Evolutionary conservation across 108 stramenopile genomes (phyloP).

Genomic region (Conticribra guillardii): DNA sequence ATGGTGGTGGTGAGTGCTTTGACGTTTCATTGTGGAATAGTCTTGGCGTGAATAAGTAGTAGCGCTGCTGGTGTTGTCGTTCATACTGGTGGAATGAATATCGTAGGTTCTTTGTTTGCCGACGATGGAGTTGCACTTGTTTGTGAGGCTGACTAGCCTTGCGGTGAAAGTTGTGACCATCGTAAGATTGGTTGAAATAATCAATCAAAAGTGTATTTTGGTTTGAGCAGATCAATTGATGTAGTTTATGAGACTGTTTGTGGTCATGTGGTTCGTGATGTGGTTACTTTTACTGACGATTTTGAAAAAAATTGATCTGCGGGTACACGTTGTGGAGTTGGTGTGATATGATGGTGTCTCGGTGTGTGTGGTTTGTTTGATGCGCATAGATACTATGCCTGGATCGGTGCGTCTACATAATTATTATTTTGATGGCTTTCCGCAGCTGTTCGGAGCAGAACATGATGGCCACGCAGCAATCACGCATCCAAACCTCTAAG

Average conservation of each 20-base stretch:
- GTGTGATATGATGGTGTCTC: no score
- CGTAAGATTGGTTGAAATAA: background rate
- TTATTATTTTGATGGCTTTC: no score
- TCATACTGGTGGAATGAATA: background rate
- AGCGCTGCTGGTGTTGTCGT: background rate
- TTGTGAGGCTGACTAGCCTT: slow-evolving; percentile 12
- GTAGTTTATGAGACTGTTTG: background rate
- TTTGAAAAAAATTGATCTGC: no score
- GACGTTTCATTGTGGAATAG: slow-evolving; percentile 4
- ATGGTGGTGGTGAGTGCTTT: background rate
- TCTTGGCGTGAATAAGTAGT: background rate
- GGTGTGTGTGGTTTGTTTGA: no score
- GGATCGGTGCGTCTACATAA: no score
- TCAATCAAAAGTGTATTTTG: background rate
- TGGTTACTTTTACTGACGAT: background rate
- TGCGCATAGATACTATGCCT: no score
- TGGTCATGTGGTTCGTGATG: background rate
- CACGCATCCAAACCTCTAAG: no score
- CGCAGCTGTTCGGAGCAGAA: no score
- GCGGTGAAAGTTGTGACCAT: slow-evolving; percentile 38
- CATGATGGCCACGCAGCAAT: no score
- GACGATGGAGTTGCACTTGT: slow-evolving; percentile 4
- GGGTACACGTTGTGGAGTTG: no score
- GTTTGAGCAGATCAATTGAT: no score
- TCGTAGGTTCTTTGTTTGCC: slow-evolving; percentile 12